A percentile compares a stretch with the other conserved stretches of the same genome.
phyloP scores from a whole-genome alignment of 306 rosid species.

The Castanea mollissima region DNA sequence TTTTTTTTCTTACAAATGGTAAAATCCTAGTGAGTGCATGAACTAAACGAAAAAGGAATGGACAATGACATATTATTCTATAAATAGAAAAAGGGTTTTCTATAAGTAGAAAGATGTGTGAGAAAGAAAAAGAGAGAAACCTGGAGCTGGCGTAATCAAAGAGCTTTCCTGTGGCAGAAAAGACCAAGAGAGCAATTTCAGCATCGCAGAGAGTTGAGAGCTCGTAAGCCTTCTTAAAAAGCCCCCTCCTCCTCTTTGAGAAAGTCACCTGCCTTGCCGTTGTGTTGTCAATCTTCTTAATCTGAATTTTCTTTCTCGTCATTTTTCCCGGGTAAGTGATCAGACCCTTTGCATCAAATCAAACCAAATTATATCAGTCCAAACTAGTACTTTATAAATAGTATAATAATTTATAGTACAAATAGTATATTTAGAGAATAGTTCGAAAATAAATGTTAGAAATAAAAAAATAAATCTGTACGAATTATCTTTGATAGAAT shows the following conservation, averaged over 20 bases:
- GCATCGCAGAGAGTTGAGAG: slow-evolving; percentile 50
- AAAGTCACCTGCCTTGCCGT: slow-evolving; percentile 46
- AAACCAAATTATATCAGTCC: background rate
- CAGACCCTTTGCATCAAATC: background rate
- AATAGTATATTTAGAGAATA: background rate
- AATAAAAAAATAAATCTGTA: background rate
- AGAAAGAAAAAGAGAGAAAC: slow-evolving; percentile 3
- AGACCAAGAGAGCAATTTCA: slow-evolving; percentile 37
- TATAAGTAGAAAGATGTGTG: background rate
- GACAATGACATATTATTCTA: too few relatives aligned
- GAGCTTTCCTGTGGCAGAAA: slow-evolving; percentile 40
- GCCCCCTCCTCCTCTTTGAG: slow-evolving; percentile 43
- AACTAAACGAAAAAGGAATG: too few relatives aligned
- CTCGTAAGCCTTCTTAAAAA: slow-evolving; percentile 48
- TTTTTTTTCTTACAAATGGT: too few relatives aligned
- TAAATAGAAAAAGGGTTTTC: background rate
- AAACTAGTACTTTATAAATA: background rate
- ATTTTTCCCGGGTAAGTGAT: slow-evolving; percentile 9
- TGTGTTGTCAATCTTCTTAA: slow-evolving; percentile 39
- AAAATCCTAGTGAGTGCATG: too few relatives aligned
- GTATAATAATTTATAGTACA: too few relatives aligned
- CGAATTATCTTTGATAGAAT: too few relatives aligned
- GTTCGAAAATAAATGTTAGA: background rate
- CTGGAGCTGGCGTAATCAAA: slow-evolving; percentile 37
- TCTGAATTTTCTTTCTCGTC: slow-evolving; percentile 39